Evolutionary conservation across 768 basidiomycete genomes (phyloP), one percentile per base, ranked within the genome.

Genomic region (Kwoniella sp.): DNA sequence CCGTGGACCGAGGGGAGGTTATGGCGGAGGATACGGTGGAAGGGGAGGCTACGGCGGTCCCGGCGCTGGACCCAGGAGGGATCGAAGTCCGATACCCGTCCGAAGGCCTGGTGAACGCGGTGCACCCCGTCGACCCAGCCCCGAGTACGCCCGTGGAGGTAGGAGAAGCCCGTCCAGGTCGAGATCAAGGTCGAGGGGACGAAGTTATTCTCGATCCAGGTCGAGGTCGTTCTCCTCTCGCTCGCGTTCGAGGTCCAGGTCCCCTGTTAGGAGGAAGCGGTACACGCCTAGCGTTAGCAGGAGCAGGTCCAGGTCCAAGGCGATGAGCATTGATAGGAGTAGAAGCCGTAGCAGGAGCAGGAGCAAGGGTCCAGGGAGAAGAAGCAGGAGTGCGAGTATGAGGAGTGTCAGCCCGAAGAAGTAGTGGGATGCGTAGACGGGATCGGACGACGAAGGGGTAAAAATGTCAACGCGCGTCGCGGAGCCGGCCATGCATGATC

Each of bases 401-500:
- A 44, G 49, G 23, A 68, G 57, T 44, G 53, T 56, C 29, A 69
- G 64, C 44, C 52, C 52, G 20, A 46, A 40, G 38, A 54, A 54
- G 39, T 54, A 41, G n/a, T n/a, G n/a, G n/a, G n/a, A n/a, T n/a
- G n/a, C n/a, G n/a, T n/a, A n/a, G n/a, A n/a, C n/a, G n/a, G n/a
- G n/a, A n/a, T n/a, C n/a, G n/a, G n/a, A n/a, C n/a, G n/a, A n/a
- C n/a, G n/a, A n/a, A n/a, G n/a, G n/a, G n/a, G n/a, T n/a, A n/a
- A n/a, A n/a, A n/a, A n/a, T n/a, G n/a, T n/a, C n/a, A n/a, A n/a
- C n/a, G n/a, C n/a, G n/a, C n/a, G n/a, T n/a, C n/a, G n/a, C n/a
- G n/a, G n/a, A n/a, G n/a, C n/a, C n/a, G n/a, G n/a, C n/a, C n/a
- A n/a, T n/a, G n/a, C n/a, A n/a, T n/a, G n/a, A n/a, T n/a, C n/a